phyloP scores from a whole-genome alignment of 2,329 filamentous ascomycete species.

The Monilinia laxa region DNA sequence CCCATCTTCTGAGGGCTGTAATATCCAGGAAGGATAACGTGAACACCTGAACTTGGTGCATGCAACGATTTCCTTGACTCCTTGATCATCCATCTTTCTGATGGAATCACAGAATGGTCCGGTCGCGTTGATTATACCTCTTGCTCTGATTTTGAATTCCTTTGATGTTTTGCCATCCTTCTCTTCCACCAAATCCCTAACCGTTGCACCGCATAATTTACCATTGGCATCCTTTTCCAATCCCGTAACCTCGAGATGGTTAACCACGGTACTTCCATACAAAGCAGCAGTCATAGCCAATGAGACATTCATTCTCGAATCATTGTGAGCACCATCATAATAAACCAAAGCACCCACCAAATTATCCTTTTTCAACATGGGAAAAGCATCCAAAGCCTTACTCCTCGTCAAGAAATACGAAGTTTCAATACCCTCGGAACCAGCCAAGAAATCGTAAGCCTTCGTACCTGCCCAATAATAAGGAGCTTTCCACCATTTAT shows the following conservation, averaged over 20 bases:
- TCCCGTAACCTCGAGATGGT: slow-evolving; percentile 77
- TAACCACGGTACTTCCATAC: slow-evolving; percentile 79
- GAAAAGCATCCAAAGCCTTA: slow-evolving; percentile 83
- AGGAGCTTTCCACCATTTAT: slow-evolving; percentile 75
- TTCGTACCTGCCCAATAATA: slow-evolving; percentile 80
- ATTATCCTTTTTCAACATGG: slow-evolving; percentile 79
- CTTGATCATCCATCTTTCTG: slow-evolving; percentile 77
- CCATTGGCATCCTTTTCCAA: slow-evolving; percentile 74
- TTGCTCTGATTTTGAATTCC: slow-evolving; percentile 71
- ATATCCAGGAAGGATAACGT: slow-evolving; percentile 84
- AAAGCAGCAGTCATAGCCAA: slow-evolving; percentile 86
- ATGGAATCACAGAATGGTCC: slow-evolving; percentile 86
- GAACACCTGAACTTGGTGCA: slow-evolving; percentile 79
- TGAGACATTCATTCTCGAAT: slow-evolving; percentile 89
- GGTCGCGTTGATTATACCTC: slow-evolving; percentile 84
- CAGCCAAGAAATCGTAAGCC: slow-evolving; percentile 80
- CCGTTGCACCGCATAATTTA: slow-evolving; percentile 68
- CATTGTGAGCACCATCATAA: slow-evolving; percentile 90
- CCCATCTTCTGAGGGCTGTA: slow-evolving; percentile 85
- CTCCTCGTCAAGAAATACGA: slow-evolving; percentile 86
- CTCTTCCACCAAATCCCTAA: slow-evolving; percentile 68
- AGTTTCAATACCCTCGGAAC: slow-evolving; percentile 82
- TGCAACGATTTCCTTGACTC: slow-evolving; percentile 74
- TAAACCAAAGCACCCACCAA: slow-evolving; percentile 82
- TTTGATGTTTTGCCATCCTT: slow-evolving; percentile 60